phyloP scores from a whole-genome alignment of 169 alveolate species.

The Eimeria necatrix region DNA sequence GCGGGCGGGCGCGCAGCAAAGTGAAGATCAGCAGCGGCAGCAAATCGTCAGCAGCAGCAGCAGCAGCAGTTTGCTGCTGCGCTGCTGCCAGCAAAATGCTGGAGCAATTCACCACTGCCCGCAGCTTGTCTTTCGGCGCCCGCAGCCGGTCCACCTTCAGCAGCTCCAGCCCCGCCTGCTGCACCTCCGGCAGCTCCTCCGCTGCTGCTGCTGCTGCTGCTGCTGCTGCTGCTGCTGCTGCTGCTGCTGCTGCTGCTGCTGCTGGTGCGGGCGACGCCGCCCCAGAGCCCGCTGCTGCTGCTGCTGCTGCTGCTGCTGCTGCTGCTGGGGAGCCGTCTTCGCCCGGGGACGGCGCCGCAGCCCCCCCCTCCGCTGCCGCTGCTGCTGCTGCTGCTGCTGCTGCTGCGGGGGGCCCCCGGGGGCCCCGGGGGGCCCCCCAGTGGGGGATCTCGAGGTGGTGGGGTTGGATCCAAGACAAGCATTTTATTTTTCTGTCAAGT shows the following conservation, averaged over 20 bases:
- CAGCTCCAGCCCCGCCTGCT: slow-evolving; percentile 44
- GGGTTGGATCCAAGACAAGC: slow-evolving; percentile 72
- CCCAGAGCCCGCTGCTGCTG: not conserved
- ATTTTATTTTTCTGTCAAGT: slow-evolving; percentile 18
- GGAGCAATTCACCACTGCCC: slow-evolving; percentile 12
- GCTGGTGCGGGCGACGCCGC: not conserved
- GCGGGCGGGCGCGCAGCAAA: slow-evolving; percentile 44
- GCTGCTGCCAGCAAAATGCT: slow-evolving; percentile 36
- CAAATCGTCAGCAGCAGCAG: slow-evolving; percentile 68
- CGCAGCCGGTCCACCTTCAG: slow-evolving; percentile 25
- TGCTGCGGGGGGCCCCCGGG: too few relatives aligned
- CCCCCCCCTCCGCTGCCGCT: not conserved
- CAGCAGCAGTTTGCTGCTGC: not conserved
- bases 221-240: slow-evolving; percentile 25
- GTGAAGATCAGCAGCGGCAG: slow-evolving; percentile 61
- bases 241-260: slow-evolving; percentile 47
- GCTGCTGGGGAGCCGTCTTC: not conserved
- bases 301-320: slow-evolving; percentile 58
- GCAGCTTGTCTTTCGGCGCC: slow-evolving; percentile 50
- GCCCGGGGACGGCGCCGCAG: not conserved
- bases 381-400: slow-evolving; percentile 22
- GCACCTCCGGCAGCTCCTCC: not conserved
- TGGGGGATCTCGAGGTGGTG: slow-evolving; percentile 72
- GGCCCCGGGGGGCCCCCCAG: too few relatives aligned
- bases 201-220: not conserved